These are phyloP conservation scores for Lactarius quietus DNA, from an alignment of 768 basidiomycete species.

Conservation along the genomic window DNA sequence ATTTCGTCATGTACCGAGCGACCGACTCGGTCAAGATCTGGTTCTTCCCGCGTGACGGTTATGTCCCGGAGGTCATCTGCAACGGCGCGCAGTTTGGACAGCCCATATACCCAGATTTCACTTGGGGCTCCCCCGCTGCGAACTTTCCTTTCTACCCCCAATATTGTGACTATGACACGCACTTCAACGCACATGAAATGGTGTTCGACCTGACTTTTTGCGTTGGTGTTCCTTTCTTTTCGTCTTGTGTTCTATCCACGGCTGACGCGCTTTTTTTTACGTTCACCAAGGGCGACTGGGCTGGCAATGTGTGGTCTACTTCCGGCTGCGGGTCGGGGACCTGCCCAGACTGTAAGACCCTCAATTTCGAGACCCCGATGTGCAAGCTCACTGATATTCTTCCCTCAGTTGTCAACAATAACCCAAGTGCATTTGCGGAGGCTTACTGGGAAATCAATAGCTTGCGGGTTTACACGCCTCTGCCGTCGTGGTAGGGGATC, in stretches of 20 bases:
- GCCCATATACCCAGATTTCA: constrained; percentile 9
- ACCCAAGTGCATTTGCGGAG: constrained; percentile 53
- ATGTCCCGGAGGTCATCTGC: constrained; percentile 43
- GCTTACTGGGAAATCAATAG: constrained; percentile 72
- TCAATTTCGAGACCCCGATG: background rate
- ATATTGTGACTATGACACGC: constrained; percentile 49
- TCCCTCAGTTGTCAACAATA: constrained; percentile 50
- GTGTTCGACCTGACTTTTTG: constrained; percentile 63
- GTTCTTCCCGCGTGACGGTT: constrained; percentile 51
- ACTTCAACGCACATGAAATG: constrained; percentile 52
- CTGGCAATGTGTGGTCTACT: constrained; percentile 9
- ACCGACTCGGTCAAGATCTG: constrained; percentile 46
- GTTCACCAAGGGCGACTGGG: constrained; percentile 25
- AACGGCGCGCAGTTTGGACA: constrained; percentile 7
- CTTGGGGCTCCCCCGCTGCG: constrained; percentile 49
- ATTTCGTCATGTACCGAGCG: constrained; percentile 50
- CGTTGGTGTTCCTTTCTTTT: constrained; percentile 37
- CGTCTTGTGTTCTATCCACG: constrained; percentile 2
- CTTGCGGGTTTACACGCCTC: constrained; percentile 49
- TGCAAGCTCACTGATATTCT: background rate
- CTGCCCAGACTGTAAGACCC: constrained; percentile 47
- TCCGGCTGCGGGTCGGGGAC: constrained; percentile 38
- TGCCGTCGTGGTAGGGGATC: background rate
- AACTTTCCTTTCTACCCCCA: constrained; percentile 40
- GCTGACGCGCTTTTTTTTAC: background rate